Evolutionary conservation across 1,284 basidiomycete species (phyloP).

Genomic region (Grifola frondosa): DNA sequence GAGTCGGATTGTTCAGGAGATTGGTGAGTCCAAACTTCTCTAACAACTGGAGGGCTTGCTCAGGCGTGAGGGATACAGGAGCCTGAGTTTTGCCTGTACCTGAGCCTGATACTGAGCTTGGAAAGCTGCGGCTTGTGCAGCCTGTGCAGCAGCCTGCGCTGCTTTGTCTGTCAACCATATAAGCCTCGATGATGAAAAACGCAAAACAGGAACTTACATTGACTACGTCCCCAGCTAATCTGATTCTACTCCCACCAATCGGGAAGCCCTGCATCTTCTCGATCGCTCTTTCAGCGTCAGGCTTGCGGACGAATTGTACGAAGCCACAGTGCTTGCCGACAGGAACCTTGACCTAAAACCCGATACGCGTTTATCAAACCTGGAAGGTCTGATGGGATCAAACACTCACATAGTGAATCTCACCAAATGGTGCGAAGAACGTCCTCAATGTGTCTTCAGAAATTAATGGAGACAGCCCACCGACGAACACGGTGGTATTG

Average conservation of each 20-base stretch:
- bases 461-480: constrained; percentile 82
- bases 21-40: constrained; percentile 57
- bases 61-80: constrained; percentile 47
- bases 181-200: background rate
- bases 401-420: constrained; percentile 78
- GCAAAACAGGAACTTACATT: constrained; percentile 58
- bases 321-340: constrained; percentile 95
- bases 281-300: constrained; percentile 89
- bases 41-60: constrained; percentile 67
- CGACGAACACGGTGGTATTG: constrained; percentile 92
- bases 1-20: constrained; percentile 33
- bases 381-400: constrained; percentile 3
- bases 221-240: constrained; percentile 92
- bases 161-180: constrained; percentile 63
- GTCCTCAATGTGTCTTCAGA: constrained; percentile 85
- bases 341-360: constrained; percentile 83
- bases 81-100: constrained; percentile 19
- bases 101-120: constrained; percentile 49
- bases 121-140: constrained; percentile 70
- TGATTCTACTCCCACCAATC: constrained; percentile 86
- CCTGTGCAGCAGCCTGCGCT: constrained; percentile 82
- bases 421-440: constrained; percentile 88
- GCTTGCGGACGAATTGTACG: constrained; percentile 90
- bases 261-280: constrained; percentile 97
- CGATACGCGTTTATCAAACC: constrained; percentile 8